Conservation (phyloP, 2,329 filamentous ascomycete genomes). For the Thelonectria olida region DNA sequence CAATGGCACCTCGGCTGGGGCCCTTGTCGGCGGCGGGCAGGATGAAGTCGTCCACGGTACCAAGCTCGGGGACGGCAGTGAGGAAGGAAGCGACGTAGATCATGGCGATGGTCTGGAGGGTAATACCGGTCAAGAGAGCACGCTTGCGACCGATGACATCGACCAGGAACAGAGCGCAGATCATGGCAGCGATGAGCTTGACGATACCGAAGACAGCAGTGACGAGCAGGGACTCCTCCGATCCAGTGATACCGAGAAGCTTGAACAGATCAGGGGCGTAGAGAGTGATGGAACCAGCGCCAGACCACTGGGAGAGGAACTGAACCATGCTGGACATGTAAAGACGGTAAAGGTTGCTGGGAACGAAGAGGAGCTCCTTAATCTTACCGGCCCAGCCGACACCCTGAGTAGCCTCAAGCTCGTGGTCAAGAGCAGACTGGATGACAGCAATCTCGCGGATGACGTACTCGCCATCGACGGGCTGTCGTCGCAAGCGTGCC, state of each 20-base stretch:
- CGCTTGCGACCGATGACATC: slow-evolving; percentile 82
- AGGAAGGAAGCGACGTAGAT: slow-evolving; percentile 70
- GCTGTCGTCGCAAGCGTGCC: slow-evolving; percentile 66
- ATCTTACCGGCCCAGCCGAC: slow-evolving; percentile 71
- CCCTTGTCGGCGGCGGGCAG: slow-evolving; percentile 59
- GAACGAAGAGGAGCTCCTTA: slow-evolving; percentile 74
- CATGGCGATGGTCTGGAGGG: slow-evolving; percentile 68
- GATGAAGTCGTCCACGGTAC: slow-evolving; percentile 56
- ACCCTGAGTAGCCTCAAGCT: slow-evolving; percentile 76
- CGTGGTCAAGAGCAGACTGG: slow-evolving; percentile 71
- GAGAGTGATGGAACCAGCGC: slow-evolving; percentile 77
- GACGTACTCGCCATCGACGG: slow-evolving; percentile 69
- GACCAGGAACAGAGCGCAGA: slow-evolving; percentile 81
- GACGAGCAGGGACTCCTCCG: slow-evolving; percentile 74
- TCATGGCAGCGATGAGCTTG: slow-evolving; percentile 72
- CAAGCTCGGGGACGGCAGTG: slow-evolving; percentile 68
- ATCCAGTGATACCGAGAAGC: slow-evolving; percentile 75
- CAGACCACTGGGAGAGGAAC: slow-evolving; percentile 78
- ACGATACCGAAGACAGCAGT: slow-evolving; percentile 81
- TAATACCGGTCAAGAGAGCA: slow-evolving; percentile 68
- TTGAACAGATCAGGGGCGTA: slow-evolving; percentile 80
- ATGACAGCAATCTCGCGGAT: slow-evolving; percentile 70
- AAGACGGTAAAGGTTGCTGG: slow-evolving; percentile 77
- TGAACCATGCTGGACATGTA: slow-evolving; percentile 76
- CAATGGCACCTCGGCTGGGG: slow-evolving; percentile 73